Conservation (phyloP, 257 asterid species). For the Linaria vulgaris region DNA sequence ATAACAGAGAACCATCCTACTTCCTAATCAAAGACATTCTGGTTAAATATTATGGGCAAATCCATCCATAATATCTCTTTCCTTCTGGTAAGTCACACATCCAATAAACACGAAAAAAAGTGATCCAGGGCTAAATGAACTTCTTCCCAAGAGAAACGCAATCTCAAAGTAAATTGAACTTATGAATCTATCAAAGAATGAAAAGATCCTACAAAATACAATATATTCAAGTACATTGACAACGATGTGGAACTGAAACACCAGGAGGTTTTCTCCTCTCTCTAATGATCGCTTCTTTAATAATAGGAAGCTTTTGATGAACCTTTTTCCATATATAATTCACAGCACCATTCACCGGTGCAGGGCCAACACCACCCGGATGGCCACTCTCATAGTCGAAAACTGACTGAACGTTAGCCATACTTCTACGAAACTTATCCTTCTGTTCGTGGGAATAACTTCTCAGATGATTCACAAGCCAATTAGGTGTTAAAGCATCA, state of each 20-base stretch:
- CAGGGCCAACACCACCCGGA: slow-evolving; percentile 72
- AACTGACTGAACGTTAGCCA: slow-evolving; percentile 60
- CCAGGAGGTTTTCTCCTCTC: slow-evolving; percentile 86
- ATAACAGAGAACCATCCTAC: too few species aligned
- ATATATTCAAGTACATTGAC: slow-evolving; percentile 66
- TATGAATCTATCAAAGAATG: not conserved
- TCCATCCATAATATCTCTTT: too few species aligned
- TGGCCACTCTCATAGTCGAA: slow-evolving; percentile 66
- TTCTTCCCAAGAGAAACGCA: too few species aligned
- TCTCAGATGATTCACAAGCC: slow-evolving; percentile 72
- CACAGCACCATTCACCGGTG: slow-evolving; percentile 66
- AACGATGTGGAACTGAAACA: slow-evolving; percentile 68
- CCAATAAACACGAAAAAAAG: too few species aligned
- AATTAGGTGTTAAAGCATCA: slow-evolving; percentile 73
- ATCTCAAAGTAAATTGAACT: too few species aligned
- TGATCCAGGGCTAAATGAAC: too few species aligned
- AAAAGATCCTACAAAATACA: slow-evolving; percentile 2
- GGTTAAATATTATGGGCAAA: too few species aligned
- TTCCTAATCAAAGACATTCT: too few species aligned
- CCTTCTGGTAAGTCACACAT: too few species aligned
- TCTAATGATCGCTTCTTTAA: slow-evolving; percentile 71
- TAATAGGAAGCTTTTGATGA: slow-evolving; percentile 64
- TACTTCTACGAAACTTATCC: slow-evolving; percentile 47
- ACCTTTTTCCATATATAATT: slow-evolving; percentile 86
- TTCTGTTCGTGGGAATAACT: slow-evolving; percentile 60